These are phyloP conservation scores for Tieghemostelium lacteum DNA, from an alignment of 78 protist genomes.

Conservation along the genomic window DNA sequence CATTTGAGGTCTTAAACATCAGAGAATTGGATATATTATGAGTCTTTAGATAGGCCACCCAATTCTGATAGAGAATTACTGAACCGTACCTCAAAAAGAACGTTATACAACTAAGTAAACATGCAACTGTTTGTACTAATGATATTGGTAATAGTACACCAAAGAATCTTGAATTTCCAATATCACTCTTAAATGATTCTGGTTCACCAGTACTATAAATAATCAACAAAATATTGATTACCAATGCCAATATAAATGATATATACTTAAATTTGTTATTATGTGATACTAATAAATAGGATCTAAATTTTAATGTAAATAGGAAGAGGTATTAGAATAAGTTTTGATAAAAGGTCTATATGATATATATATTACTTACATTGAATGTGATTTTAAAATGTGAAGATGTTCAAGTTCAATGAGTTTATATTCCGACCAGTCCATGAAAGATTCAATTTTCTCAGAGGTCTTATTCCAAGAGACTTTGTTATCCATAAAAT, in stretches of 20 bases:
- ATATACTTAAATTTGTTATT: constrained; percentile 25
- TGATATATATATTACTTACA: neutral
- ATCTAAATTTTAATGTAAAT: neutral
- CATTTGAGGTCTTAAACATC: constrained; percentile 36
- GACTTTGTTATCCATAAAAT: constrained; percentile 31
- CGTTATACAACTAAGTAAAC: constrained; percentile 31
- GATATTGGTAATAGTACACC: constrained; percentile 24
- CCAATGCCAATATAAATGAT: constrained; percentile 47
- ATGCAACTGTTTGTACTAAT: constrained; percentile 33
- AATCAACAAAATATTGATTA: constrained; percentile 47
- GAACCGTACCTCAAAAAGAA: constrained; percentile 37
- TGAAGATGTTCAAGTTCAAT: constrained; percentile 67
- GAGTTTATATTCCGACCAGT: constrained; percentile 69
- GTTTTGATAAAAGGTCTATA: neutral
- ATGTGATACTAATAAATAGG: constrained; percentile 29
- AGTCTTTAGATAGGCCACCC: constrained; percentile 51
- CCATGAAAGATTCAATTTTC: constrained; percentile 72
- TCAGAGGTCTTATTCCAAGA: constrained; percentile 77
- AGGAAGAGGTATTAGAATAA: too few relatives aligned
- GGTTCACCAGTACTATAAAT: constrained; percentile 25
- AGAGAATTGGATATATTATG: constrained; percentile 7
- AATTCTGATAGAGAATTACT: constrained; percentile 26
- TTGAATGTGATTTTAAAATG: constrained; percentile 13
- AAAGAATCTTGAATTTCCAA: constrained; percentile 1
- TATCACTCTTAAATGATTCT: constrained; percentile 2